phyloP scores from a whole-genome alignment of 2,329 filamentous ascomycete genomes.

The Calonectria pseudoturangicola region DNA sequence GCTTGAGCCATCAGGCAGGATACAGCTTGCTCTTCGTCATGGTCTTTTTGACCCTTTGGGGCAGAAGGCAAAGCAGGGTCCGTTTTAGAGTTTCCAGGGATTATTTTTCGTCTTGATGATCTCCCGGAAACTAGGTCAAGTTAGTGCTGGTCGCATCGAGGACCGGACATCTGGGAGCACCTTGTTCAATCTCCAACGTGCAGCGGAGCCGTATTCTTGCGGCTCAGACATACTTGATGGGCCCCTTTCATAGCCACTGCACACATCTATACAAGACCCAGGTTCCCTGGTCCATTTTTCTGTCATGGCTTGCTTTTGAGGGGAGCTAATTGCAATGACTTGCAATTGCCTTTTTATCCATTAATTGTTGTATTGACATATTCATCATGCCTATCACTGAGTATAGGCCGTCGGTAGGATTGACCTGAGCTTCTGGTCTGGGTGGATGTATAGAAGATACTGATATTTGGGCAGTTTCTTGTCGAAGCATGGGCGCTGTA shows the following conservation, averaged over 20 bases:
- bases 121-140: neutral
- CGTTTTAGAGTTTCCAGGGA: slow-evolving; percentile 10
- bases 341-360: neutral
- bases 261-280: neutral
- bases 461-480: slow-evolving; percentile 50
- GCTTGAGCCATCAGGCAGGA: no score
- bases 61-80: neutral
- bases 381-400: slow-evolving; percentile 34
- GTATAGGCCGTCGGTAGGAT: slow-evolving; percentile 37
- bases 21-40: no score
- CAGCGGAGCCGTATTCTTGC: slow-evolving; percentile 23
- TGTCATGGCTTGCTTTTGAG: neutral
- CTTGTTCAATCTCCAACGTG: neutral
- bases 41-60: no score
- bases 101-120: neutral
- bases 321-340: neutral
- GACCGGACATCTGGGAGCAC: neutral
- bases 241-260: no score
- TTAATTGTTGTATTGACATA: neutral
- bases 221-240: neutral
- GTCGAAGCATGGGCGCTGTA: slow-evolving; percentile 58
- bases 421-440: neutral
- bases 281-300: neutral
- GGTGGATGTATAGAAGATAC: no score
- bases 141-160: neutral